Base-by-base conservation (phyloP, 495 filamentous ascomycete genomes). In the Cudoniella acicularis region DNA sequence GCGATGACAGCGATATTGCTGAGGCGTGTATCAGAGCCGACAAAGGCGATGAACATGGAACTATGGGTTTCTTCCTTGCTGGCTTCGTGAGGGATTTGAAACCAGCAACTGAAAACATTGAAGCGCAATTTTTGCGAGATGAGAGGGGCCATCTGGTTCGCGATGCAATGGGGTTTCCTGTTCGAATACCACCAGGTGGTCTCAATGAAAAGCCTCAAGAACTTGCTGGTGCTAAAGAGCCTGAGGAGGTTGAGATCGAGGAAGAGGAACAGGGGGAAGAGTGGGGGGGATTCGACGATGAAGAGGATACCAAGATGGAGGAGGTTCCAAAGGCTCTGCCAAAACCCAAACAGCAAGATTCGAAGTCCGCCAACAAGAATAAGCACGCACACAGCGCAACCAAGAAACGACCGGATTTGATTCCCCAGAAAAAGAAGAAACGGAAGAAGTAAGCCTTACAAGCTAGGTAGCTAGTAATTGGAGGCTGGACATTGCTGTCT, bases 11-110 rank as follows among this genome's bases (percentile, higher is more conserved):
- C 17, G 74, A 80, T 21, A 72, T 85, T 11, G 78, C 87, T 8
- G 85, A 92, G 48, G 89, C 82, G 3, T 97, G 91, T 68, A 83
- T 98, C 22, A 73, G 94, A 52, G 91, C 90, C 52, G 82, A 87
- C 64, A 85, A 90, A 63, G 89, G 87, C 36, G 91, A 89, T 64
- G 86, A 84, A 20, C 83, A 90, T 47, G 92, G 91, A 0, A 85
- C 9, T 85, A 79, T 79, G 77, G 77, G 77, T 0, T 79, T 79
- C 57, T 79, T 79, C 56, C 68, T 79, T 0, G 75, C 70, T 21
- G 72, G 66, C 11, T 79, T 79, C 60, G 74, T 77, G 0, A 67
- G 80, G 36, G 74, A 79, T 30, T 20, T 10, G 10, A 41, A 42
- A 36, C 30, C 30, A n/a, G 23, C 51, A 11, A 9, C 11, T 16